phyloP scores from a whole-genome alignment of 176 grass and related monocot species.

The Ensete ventricosum region DNA sequence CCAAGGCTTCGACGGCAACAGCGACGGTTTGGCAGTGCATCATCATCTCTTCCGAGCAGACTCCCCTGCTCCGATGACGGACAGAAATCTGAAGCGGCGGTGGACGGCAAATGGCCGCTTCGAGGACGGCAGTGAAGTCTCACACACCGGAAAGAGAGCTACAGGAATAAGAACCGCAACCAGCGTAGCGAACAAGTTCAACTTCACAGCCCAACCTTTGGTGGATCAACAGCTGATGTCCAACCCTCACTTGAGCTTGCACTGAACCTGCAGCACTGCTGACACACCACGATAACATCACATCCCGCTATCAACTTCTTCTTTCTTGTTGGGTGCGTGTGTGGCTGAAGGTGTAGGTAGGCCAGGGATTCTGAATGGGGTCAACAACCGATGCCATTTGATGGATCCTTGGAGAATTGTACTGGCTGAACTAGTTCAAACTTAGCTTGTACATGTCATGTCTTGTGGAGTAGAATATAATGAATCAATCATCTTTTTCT shows the following conservation, averaged over 20 bases:
- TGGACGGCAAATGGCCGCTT: not conserved
- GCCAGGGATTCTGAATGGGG: no score
- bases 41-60: not conserved
- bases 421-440: no score
- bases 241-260: slow-evolving; percentile 1
- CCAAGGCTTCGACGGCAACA: not conserved
- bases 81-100: not conserved
- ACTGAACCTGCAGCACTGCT: not conserved
- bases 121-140: not conserved
- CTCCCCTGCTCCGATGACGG: not conserved
- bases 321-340: no score
- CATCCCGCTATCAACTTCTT: no score
- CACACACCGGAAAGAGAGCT: not conserved
- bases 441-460: no score
- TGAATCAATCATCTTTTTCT: no score
- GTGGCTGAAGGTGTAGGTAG: no score
- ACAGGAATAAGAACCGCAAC: no score
- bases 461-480: no score
- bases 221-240: not conserved
- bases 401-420: no score
- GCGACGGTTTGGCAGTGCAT: not conserved
- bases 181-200: not conserved
- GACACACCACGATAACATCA: no score
- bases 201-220: not conserved
- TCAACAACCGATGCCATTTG: no score